Conservation (phyloP, 352 stramenopile genomes). For the Globisporangium paddicum region DNA sequence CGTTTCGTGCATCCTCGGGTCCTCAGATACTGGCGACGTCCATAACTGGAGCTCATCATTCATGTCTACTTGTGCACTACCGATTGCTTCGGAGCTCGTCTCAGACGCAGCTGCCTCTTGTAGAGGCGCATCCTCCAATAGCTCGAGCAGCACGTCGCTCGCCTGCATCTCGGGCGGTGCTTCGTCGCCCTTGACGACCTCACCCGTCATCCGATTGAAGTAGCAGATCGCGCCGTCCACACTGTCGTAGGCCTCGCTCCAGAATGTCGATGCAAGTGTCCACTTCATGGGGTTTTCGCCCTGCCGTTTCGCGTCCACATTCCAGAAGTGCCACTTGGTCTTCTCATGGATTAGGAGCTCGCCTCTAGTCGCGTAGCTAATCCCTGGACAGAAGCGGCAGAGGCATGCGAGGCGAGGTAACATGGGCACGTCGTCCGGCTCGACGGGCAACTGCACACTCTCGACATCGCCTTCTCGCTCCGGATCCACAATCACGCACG, state of each 20-base stretch:
- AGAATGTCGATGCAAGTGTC: constrained; percentile 60
- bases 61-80: background rate
- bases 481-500: constrained; percentile 44
- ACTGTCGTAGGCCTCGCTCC: constrained; percentile 71
- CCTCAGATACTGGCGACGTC: background rate
- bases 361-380: constrained; percentile 53
- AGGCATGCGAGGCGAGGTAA: constrained; percentile 43
- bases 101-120: background rate
- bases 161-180: constrained; percentile 62
- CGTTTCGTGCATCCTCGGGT: background rate
- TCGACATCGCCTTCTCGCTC: constrained; percentile 47
- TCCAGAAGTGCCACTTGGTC: constrained; percentile 84
- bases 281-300: constrained; percentile 36
- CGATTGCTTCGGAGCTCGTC: background rate
- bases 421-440: constrained; percentile 35
- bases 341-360: constrained; percentile 60
- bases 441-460: constrained; percentile 52
- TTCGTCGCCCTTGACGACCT: constrained; percentile 43
- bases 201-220: constrained; percentile 66
- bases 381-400: constrained; percentile 57
- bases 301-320: constrained; percentile 35
- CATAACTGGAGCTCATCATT: background rate
- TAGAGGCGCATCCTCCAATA: constrained; percentile 29
- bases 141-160: constrained; percentile 62
- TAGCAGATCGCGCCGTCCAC: constrained; percentile 56